These are phyloP conservation scores for Solidago caesia DNA, from an alignment of 129 eudicot species.

Conservation along the genomic window DNA sequence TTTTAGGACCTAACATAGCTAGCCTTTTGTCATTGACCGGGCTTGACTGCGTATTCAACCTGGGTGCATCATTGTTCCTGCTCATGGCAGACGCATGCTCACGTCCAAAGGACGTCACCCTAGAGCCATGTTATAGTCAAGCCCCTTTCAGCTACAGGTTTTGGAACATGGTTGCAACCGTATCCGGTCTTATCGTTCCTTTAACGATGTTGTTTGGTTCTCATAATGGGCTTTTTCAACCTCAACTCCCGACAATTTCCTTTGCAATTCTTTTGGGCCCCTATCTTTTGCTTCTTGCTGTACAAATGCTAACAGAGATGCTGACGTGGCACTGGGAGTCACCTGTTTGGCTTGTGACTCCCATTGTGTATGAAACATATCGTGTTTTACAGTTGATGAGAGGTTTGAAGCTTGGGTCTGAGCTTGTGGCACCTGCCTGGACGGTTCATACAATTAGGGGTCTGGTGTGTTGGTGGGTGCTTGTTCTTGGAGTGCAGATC, in stretches of 20 bases:
- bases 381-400: slow-evolving; percentile 92
- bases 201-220: slow-evolving; percentile 51
- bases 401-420: slow-evolving; percentile 87
- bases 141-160: slow-evolving; percentile 62
- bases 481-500: slow-evolving; percentile 90
- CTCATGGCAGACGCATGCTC: slow-evolving; percentile 86
- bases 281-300: slow-evolving; percentile 76
- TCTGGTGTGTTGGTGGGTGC: slow-evolving; percentile 95
- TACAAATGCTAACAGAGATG: slow-evolving; percentile 86
- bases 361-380: slow-evolving; percentile 80
- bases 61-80: slow-evolving; percentile 82
- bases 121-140: slow-evolving; percentile 39
- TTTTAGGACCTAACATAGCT: slow-evolving; percentile 82
- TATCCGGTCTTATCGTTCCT: slow-evolving; percentile 63
- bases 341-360: slow-evolving; percentile 92
- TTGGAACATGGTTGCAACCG: slow-evolving; percentile 78
- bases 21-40: slow-evolving; percentile 86
- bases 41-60: slow-evolving; percentile 86
- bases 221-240: slow-evolving; percentile 61
- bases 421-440: slow-evolving; percentile 78
- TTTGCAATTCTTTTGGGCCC: slow-evolving; percentile 80
- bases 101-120: slow-evolving; percentile 44
- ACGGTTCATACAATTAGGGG: slow-evolving; percentile 75
- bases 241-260: slow-evolving; percentile 64
- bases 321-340: slow-evolving; percentile 98